Percentiles rank a stretch among this genome's conserved stretches.
Conservation (phyloP, 257 asterid genomes). For the Linaria vulgaris region DNA sequence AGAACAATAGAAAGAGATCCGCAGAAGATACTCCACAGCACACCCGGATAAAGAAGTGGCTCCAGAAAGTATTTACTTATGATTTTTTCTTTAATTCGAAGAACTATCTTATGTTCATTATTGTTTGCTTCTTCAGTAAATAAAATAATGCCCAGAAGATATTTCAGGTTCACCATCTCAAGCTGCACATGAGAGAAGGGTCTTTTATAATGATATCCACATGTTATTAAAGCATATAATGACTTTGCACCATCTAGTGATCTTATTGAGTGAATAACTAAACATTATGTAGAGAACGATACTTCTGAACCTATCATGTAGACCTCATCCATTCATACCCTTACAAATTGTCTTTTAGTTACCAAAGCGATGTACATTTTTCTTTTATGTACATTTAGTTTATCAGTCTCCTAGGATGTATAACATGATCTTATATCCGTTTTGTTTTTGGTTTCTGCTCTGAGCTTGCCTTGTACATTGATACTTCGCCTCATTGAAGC, state of each 20-base stretch:
- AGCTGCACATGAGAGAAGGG: background rate
- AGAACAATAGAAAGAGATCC: slow-evolving; percentile 77
- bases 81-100: background rate
- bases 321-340: background rate
- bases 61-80: slow-evolving; percentile 61
- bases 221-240: background rate
- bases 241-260: background rate
- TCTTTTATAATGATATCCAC: slow-evolving; percentile 2
- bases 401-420: background rate
- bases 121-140: slow-evolving; percentile 10
- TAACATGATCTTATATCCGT: background rate
- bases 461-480: slow-evolving; percentile 9
- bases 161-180: background rate
- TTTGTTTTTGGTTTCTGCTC: background rate
- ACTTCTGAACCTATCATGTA: background rate
- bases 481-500: background rate
- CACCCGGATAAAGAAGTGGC: slow-evolving; percentile 83
- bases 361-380: background rate
- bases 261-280: background rate
- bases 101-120: background rate
- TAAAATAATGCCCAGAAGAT: background rate
- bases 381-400: background rate
- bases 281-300: background rate
- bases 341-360: background rate
- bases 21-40: slow-evolving; percentile 73